Base-by-base conservation (phyloP, 306 rosid genomes). In the Potentilla sterilis region DNA sequence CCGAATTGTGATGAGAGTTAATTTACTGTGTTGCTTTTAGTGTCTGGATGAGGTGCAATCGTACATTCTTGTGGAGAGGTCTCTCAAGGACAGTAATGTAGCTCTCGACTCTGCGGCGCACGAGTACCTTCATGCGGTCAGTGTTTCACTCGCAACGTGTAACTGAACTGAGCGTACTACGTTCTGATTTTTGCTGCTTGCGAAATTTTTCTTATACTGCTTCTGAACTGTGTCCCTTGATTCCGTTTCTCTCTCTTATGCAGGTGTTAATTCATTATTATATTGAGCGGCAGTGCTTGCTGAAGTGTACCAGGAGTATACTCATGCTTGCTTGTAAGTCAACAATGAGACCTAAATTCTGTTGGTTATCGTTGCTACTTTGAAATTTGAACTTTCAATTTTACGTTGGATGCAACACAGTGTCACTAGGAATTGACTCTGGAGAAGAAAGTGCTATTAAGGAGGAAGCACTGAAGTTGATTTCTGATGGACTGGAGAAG, bases 241-340 rank as follows among this genome's bases (percentile, higher is more conserved):
- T 75, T 67, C 67, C 35, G 69, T 40, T 46, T 65, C 76, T 77
- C 54, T 75, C 75, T 75, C 65, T 69, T 41, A 51, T 83, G 85
- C 75, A 94, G 98, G 77, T 85, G 74, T 69, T 86, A 32, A 85
- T 94, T 81, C 87, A 92, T 72, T 94, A 91, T 85, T 90, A 91
- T 81, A 86, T 81, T 82, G 98, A 94, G 84, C 86, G 98, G 5
- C 98, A 94, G 74, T 94, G 96, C 91, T 79, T 94, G 86, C 90
- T 94, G 81, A 94, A 94, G 73, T 94, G 98, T 84, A 85, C 90
- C 73, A 87, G 96, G 80, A 85, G 87, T 79, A 86, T 94, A 79
- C 87, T 94, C 80, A 75, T 89, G 88, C 92, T 88, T 70, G 89
- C 96, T 76, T 75, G 98, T 94, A 88, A 90, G 98, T 87, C 41